Evolutionary conservation across 306 rosid genomes (phyloP), one percentile per base, ranked within the genome.

Genomic region (Prunus mume): DNA sequence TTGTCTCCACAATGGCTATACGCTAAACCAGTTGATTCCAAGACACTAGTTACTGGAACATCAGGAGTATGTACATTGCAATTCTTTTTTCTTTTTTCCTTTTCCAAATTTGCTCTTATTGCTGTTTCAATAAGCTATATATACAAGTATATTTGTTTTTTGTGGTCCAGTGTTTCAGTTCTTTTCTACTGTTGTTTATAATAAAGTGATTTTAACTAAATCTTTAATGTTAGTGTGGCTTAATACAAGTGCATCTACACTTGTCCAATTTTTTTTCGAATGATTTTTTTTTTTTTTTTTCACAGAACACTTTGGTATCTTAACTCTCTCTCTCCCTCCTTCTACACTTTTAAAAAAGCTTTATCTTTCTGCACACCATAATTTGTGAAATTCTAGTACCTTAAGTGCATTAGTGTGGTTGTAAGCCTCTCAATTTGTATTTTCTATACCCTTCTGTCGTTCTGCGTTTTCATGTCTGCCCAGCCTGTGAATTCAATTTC

Each of bases 1-100:
- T 80, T 90, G 67, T 90, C 95, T 24, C 95, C 95, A 7, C 95
- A 90, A 74, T 90, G 95, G 95, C 90, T 90, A 32, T 86, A 87
- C 81, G 79, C 95, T 69, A 90, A 90, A 57, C 88, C 90, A 41
- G 84, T 75, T 72, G 93, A 89, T 78, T 86, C 85, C 4, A 90
- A 64, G 86, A 46, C 88, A 45, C 9, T 76, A 12, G 28, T 86
- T 57, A 64, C 81, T 61, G 87, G 78, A 65, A 70, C 78, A 24
- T 71, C 30, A 10, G 93, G 88, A 84, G 93, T 89, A 87, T 60
- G 85, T 17, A 38, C 78, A 18, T 56, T 67, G 73, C 20, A 38
- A 22, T 30, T 41, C 67, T 50, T 68, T 65, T 22, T 10, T n/a
- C 9, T n/a, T 57, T 56, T 67, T 14, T 20, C 9, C 9, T 57